phyloP scores from a whole-genome alignment of 257 asterid genomes.

The Hygrophila difformis region DNA sequence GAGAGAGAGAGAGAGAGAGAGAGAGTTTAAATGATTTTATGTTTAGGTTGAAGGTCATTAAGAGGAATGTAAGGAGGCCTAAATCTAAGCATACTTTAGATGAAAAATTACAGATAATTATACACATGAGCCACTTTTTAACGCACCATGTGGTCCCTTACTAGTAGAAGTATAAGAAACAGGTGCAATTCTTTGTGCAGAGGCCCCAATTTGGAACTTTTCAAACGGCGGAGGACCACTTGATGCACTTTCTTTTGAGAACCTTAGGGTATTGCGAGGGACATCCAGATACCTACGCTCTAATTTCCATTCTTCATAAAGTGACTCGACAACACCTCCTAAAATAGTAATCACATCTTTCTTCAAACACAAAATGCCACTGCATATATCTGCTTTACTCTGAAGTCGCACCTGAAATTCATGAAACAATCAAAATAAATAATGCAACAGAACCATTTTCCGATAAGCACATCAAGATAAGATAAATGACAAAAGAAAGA shows the following conservation, averaged over 20 bases:
- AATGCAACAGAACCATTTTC: too few species aligned
- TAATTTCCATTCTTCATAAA: constrained; percentile 80
- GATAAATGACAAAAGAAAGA: too few species aligned
- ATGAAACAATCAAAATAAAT: constrained; percentile 15
- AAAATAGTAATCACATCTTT: constrained; percentile 37
- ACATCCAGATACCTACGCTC: constrained; percentile 63
- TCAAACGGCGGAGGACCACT: constrained; percentile 73
- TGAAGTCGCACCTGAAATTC: constrained; percentile 59
- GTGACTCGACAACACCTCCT: constrained; percentile 81
- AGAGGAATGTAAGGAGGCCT: constrained; percentile 8
- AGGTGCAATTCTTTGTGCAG: constrained; percentile 23
- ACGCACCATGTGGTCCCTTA: constrained; percentile 12
- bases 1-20: too few species aligned
- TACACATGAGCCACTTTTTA: constrained; percentile 20
- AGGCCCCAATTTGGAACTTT: constrained; percentile 48
- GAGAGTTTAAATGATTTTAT: too few species aligned
- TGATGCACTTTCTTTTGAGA: constrained; percentile 40
- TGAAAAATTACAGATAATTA: constrained; percentile 8
- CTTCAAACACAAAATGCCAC: constrained; percentile 66
- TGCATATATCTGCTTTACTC: constrained; percentile 36
- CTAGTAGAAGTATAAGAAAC: constrained; percentile 12
- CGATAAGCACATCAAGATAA: too few species aligned
- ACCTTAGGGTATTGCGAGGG: constrained; percentile 42
- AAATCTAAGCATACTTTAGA: constrained; percentile 2
- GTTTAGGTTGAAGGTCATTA: too few species aligned